These are phyloP conservation scores for Rhizophora mangle DNA, from an alignment of 345 rosid genomes.

Conservation along the genomic window DNA sequence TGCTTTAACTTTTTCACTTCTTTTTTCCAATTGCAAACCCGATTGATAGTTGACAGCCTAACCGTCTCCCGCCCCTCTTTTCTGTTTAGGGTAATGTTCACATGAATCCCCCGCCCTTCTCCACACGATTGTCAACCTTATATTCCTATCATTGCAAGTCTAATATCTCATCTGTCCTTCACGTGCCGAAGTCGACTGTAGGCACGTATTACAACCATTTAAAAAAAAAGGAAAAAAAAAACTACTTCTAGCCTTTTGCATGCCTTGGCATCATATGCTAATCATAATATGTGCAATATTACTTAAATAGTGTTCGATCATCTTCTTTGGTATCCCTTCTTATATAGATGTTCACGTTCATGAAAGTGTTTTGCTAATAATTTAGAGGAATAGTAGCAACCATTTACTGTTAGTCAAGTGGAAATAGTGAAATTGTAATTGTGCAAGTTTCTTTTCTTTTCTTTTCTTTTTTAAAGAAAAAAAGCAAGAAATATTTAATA, in stretches of 20 bases:
- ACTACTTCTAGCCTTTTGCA: too few relatives aligned
- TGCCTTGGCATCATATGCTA: too few relatives aligned
- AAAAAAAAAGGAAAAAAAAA: too few relatives aligned
- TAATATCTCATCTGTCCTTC: slow-evolving; percentile 28
- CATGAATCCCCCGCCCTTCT: slow-evolving; percentile 50
- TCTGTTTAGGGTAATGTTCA: slow-evolving; percentile 36
- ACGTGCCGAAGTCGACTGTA: slow-evolving; percentile 42
- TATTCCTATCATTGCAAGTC: slow-evolving; percentile 6
- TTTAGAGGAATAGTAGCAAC: not conserved
- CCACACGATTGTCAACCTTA: slow-evolving; percentile 33
- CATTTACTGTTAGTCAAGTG: too few relatives aligned
- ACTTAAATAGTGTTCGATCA: not conserved
- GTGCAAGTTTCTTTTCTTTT: too few relatives aligned
- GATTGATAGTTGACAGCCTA: slow-evolving; percentile 46
- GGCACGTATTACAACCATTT: slow-evolving; percentile 29
- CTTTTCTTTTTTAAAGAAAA: too few relatives aligned
- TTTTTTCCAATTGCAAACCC: slow-evolving; percentile 39
- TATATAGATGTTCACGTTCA: not conserved
- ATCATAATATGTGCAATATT: too few relatives aligned
- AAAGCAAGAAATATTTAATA: too few relatives aligned
- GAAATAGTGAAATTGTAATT: too few relatives aligned
- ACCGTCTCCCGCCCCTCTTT: slow-evolving; percentile 24
- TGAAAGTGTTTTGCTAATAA: not conserved
- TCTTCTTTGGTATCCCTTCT: not conserved
- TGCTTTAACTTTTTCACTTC: not conserved